phyloP scores from a whole-genome alignment of 2,329 filamentous ascomycete species.

The Penicillium sp. region DNA sequence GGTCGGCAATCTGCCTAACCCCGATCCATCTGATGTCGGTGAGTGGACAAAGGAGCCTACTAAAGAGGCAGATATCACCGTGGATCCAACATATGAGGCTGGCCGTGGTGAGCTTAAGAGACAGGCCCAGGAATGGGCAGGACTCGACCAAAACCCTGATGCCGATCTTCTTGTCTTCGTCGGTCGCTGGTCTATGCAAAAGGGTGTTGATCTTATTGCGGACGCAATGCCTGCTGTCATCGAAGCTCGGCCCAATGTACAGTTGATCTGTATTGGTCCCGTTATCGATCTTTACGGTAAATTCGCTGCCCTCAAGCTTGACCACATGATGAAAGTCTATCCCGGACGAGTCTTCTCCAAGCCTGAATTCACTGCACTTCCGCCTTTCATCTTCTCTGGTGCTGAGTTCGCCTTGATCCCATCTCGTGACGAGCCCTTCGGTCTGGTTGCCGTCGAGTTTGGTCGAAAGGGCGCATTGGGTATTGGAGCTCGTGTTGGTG shows the following conservation, averaged over 20 bases:
- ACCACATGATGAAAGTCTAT: conserved; percentile 64
- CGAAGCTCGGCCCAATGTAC: conserved; percentile 59
- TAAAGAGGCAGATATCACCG: conserved; percentile 49
- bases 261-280: conserved; percentile 64
- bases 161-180: conserved; percentile 69
- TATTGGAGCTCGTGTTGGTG: conserved; percentile 65
- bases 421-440: conserved; percentile 68
- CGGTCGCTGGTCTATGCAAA: conserved; percentile 68
- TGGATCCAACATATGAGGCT: conserved; percentile 58
- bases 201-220: conserved; percentile 67
- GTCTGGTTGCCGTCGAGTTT: conserved; percentile 67
- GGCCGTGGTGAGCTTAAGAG: conserved; percentile 55
- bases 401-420: conserved; percentile 69
- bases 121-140: conserved; percentile 68
- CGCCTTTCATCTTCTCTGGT: conserved; percentile 65
- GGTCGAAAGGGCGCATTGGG: conserved; percentile 67
- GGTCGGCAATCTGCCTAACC: conserved; percentile 64
- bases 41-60: conserved; percentile 58
- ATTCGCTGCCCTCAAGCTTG: conserved; percentile 65
- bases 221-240: conserved; percentile 65
- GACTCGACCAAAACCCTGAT: conserved; percentile 60
- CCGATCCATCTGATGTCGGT: conserved; percentile 64
- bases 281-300: conserved; percentile 69
- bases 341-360: conserved; percentile 65
- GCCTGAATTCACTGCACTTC: conserved; percentile 66